phyloP scores from a whole-genome alignment of 2,329 filamentous ascomycete species.

The Colletotrichum sp. region DNA sequence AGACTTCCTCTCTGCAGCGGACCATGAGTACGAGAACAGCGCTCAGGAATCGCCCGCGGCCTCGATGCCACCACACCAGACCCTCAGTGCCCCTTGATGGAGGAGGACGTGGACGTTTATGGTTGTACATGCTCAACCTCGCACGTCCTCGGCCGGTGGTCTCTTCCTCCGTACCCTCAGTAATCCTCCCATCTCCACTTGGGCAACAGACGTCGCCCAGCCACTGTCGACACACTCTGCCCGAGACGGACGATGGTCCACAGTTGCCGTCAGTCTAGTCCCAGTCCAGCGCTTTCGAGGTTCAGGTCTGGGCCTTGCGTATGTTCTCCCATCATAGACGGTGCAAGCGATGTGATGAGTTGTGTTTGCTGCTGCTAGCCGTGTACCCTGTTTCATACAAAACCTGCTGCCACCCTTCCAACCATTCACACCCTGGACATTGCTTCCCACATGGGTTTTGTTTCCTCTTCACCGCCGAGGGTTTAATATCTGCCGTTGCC shows the following conservation, averaged over 20 bases:
- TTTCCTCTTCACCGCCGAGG: conserved; percentile 6
- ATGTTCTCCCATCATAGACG: not conserved
- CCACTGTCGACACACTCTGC: conserved; percentile 13
- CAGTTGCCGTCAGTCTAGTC: not conserved
- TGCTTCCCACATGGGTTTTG: not conserved
- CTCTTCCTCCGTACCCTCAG: not conserved
- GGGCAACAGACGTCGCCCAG: not conserved
- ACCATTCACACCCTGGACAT: not conserved
- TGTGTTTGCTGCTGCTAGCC: conserved; percentile 22
- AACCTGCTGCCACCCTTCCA: conserved; percentile 9
- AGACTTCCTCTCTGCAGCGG: conserved; percentile 1
- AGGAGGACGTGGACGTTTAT: not conserved
- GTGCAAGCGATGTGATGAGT: not conserved
- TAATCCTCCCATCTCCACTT: conserved; percentile 15
- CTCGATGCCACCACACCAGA: conserved; percentile 2
- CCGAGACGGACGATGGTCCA: conserved; percentile 7
- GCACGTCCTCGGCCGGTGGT: conserved; percentile 9
- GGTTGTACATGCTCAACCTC: not conserved
- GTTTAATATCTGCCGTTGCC: not conserved
- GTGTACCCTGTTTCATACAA: conserved; percentile 19
- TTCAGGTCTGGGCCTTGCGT: not conserved
- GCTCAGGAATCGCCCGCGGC: not conserved
- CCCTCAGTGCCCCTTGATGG: not conserved
- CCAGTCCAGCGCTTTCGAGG: not conserved
- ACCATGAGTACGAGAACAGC: conserved; percentile 1